phyloP scores from a whole-genome alignment of 768 basidiomycete genomes.

The Mycena pura region DNA sequence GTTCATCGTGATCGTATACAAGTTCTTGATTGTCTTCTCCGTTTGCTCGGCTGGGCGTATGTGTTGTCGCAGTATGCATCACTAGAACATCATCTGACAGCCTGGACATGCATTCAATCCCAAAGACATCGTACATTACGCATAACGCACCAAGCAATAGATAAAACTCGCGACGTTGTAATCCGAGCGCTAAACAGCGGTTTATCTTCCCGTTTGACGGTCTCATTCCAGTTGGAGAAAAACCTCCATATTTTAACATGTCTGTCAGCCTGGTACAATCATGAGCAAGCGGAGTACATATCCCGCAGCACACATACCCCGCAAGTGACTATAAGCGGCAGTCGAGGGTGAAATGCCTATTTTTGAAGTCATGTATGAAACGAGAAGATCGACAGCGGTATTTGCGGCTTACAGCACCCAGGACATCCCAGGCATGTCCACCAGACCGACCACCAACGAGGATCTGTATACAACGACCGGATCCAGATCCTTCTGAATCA shows the following conservation, averaged over 20 bases:
- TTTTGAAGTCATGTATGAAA: not conserved
- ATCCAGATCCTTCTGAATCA: slow-evolving; percentile 66
- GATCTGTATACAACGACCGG: slow-evolving; percentile 68
- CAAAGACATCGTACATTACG: not conserved
- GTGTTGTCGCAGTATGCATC: slow-evolving; percentile 60
- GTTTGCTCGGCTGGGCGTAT: slow-evolving; percentile 42
- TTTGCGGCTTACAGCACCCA: slow-evolving; percentile 58
- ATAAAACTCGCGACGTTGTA: slow-evolving; percentile 69
- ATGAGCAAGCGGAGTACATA: slow-evolving; percentile 3
- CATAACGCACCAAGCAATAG: slow-evolving; percentile 62
- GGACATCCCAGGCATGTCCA: slow-evolving; percentile 74
- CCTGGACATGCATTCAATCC: slow-evolving; percentile 44
- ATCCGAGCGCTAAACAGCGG: slow-evolving; percentile 76
- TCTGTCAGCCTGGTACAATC: slow-evolving; percentile 64
- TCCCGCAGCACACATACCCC: slow-evolving; percentile 56
- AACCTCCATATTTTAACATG: slow-evolving; percentile 79
- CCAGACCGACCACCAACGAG: slow-evolving; percentile 76
- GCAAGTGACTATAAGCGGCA: slow-evolving; percentile 77
- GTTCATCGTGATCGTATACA: slow-evolving; percentile 17
- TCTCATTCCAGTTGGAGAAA: slow-evolving; percentile 43
- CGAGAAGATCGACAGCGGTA: not conserved
- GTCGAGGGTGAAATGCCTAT: slow-evolving; percentile 71
- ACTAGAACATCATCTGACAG: slow-evolving; percentile 60
- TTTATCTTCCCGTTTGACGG: slow-evolving; percentile 69
- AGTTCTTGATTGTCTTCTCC: slow-evolving; percentile 28